These are phyloP conservation scores for Piloderma croceum DNA, from an alignment of 768 basidiomycete species.

Conservation along the genomic window DNA sequence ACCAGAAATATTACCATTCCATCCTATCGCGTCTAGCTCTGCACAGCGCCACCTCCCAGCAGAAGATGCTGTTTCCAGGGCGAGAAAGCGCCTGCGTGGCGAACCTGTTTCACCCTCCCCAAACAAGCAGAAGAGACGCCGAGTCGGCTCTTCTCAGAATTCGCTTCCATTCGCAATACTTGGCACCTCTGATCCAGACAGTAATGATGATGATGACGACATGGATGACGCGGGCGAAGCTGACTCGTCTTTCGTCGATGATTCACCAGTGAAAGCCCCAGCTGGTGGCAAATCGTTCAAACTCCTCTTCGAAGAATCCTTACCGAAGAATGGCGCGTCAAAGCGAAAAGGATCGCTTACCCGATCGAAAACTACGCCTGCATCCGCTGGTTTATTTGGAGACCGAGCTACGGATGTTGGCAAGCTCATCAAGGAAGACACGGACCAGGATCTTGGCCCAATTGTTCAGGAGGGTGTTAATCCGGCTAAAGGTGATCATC, in stretches of 20 bases:
- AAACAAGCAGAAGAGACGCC: conserved; percentile 67
- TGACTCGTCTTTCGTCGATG: conserved; percentile 52
- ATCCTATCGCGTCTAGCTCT: conserved; percentile 19
- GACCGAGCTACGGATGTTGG: no score
- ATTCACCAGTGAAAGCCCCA: conserved; percentile 66
- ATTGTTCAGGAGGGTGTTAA: no score
- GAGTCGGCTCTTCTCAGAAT: conserved; percentile 41
- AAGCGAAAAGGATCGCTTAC: no score
- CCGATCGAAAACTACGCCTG: conserved; percentile 5
- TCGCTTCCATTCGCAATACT: conserved; percentile 32
- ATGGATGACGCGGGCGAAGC: conserved; percentile 26
- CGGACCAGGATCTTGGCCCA: no score
- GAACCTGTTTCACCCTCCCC: conserved; percentile 83
- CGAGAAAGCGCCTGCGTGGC: conserved; percentile 75
- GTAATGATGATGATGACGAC: conserved; percentile 33
- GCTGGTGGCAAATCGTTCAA: conserved; percentile 58
- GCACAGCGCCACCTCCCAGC: not conserved
- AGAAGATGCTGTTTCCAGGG: conserved; percentile 48
- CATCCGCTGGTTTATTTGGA: conserved; percentile 10
- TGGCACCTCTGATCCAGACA: conserved; percentile 21
- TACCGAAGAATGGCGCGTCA: conserved; percentile 11
- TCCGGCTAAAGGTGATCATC: no score
- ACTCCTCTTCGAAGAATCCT: conserved; percentile 58
- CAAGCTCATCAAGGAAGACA: no score
- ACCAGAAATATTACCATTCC: conserved; percentile 12